phyloP scores from a whole-genome alignment of 2,329 filamentous ascomycete species.

The Fusarium siculi region DNA sequence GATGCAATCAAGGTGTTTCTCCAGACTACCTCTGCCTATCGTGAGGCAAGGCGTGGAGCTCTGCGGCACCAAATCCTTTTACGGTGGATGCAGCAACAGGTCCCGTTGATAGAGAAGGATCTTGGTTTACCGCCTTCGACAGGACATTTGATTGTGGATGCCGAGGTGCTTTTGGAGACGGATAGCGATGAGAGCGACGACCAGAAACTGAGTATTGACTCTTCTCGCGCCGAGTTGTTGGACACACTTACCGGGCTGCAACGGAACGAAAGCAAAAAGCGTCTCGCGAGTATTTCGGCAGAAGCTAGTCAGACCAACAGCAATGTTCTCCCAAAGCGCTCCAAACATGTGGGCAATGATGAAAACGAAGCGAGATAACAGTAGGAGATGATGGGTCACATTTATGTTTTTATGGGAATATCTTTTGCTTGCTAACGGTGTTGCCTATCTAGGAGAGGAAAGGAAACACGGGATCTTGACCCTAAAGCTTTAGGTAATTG shows the following conservation, averaged over 20 bases:
- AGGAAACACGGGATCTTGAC: too few relatives aligned
- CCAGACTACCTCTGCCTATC: constrained; percentile 18
- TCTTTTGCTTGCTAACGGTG: not conserved
- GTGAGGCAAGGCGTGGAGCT: constrained; percentile 17
- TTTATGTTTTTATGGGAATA: not conserved
- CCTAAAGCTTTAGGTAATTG: too few relatives aligned
- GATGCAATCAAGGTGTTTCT: constrained; percentile 14
- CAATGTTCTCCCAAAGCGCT: constrained; percentile 12
- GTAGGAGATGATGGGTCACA: not conserved
- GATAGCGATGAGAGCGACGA: constrained; percentile 12
- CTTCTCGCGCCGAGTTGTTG: not conserved
- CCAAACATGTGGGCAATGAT: constrained; percentile 1
- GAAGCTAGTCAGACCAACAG: not conserved
- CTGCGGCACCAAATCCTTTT: constrained; percentile 35
- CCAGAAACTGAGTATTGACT: not conserved
- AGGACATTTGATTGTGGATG: not conserved
- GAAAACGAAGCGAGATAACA: not conserved
- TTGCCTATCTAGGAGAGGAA: not conserved
- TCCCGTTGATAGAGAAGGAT: constrained; percentile 31
- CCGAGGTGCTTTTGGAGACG: not conserved
- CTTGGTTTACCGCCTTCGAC: constrained; percentile 9
- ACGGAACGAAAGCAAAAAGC: constrained; percentile 27
- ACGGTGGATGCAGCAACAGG: constrained; percentile 33
- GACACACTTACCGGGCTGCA: not conserved
- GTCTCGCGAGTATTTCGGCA: constrained; percentile 4